A percentile compares a stretch with the other conserved stretches of the same genome.
phyloP scores from a whole-genome alignment of 441 rosid species.

The Rhodomyrtus psidioides region DNA sequence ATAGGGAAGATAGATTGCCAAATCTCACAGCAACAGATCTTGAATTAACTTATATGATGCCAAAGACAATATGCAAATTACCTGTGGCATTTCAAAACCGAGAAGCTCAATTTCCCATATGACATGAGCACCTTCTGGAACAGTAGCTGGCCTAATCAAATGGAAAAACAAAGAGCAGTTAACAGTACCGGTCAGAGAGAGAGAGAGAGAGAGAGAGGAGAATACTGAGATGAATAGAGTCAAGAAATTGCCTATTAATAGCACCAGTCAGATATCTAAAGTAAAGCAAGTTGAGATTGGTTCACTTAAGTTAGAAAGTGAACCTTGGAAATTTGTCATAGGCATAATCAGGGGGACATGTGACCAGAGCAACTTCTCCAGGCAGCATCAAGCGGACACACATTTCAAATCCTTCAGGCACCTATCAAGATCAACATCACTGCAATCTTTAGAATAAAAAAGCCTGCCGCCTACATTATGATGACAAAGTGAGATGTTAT shows the following conservation, averaged over 20 bases:
- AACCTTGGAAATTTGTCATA: constrained; percentile 91
- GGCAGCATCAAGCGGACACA: constrained; percentile 93
- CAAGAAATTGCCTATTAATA: background rate
- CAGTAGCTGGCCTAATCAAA: constrained; percentile 60
- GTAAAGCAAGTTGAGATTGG: background rate
- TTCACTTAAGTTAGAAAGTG: background rate
- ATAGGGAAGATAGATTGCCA: background rate
- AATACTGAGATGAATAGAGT: background rate
- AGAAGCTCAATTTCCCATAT: constrained; percentile 98
- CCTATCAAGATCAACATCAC: constrained; percentile 30
- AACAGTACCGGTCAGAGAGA: background rate
- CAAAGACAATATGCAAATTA: constrained; percentile 17
- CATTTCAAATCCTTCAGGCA: constrained; percentile 98
- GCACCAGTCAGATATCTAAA: background rate
- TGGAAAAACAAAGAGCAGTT: constrained; percentile 5
- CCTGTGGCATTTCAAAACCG: constrained; percentile 94
- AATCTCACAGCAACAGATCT: background rate
- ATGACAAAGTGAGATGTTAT: background rate
- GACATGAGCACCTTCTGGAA: constrained; percentile 85
- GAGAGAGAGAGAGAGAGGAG: background rate
- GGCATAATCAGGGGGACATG: constrained; percentile 97
- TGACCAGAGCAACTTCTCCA: constrained; percentile 91
- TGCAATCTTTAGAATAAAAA: background rate
- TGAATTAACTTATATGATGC: background rate
- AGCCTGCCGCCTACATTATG: background rate